These are phyloP conservation scores for Candida ipomoeae DNA, from an alignment of 805 yeast species.

Conservation along the genomic window DNA sequence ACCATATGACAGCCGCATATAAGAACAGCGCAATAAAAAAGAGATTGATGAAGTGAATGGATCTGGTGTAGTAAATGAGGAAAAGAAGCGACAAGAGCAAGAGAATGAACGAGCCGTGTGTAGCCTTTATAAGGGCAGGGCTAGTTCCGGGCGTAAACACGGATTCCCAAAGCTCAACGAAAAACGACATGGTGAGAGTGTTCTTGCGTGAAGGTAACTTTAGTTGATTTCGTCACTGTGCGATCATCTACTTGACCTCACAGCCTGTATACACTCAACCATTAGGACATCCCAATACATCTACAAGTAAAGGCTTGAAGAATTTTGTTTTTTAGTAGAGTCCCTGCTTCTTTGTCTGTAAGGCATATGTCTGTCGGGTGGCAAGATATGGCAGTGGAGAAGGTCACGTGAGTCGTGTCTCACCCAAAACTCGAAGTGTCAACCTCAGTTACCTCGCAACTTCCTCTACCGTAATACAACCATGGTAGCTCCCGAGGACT, in stretches of 20 bases:
- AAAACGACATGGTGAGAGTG: constrained; percentile 32
- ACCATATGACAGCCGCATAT: constrained; percentile 87
- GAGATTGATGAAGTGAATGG: constrained; percentile 62
- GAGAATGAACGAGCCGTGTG: constrained; percentile 75
- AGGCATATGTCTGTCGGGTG: neutral
- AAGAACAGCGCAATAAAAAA: constrained; percentile 56
- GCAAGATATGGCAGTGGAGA: neutral
- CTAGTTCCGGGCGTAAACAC: constrained; percentile 90
- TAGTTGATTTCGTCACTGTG: neutral
- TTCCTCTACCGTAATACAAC: constrained; percentile 28
- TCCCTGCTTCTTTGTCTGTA: neutral
- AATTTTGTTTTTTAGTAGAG: neutral
- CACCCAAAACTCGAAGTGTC: constrained; percentile 1
- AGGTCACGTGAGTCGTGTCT: constrained; percentile 15
- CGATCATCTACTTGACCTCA: constrained; percentile 1
- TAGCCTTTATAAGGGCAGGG: constrained; percentile 84
- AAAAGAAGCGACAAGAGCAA: constrained; percentile 53
- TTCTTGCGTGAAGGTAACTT: neutral
- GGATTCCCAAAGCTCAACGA: constrained; percentile 80
- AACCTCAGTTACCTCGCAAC: constrained; percentile 2
- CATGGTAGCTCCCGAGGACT: constrained; percentile 19
- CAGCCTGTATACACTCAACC: neutral
- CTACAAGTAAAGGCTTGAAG: neutral
- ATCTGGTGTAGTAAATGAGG: constrained; percentile 57
- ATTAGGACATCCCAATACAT: neutral